phyloP scores from a whole-genome alignment of 257 asterid species.

The Pogostemon cablin region DNA sequence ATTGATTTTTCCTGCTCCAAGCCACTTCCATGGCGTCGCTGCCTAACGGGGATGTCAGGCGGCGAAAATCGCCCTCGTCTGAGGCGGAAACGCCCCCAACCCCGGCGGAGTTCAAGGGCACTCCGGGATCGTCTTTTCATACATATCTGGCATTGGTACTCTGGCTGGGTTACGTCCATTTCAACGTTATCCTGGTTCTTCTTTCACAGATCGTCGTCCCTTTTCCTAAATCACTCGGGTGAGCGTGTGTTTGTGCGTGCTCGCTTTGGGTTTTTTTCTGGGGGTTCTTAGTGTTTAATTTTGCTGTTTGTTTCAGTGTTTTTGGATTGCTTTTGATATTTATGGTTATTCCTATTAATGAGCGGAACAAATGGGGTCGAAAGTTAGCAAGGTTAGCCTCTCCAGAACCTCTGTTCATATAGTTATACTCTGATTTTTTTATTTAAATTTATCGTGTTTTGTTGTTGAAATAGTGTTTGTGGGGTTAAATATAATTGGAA shows the following conservation, averaged over 20 bases:
- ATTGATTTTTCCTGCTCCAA: no score
- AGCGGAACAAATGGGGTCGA: slow-evolving; percentile 67
- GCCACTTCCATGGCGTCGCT: background rate
- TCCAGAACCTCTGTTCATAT: background rate
- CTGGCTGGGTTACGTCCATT: slow-evolving; percentile 82
- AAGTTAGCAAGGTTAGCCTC: slow-evolving; percentile 58
- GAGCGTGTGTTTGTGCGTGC: background rate
- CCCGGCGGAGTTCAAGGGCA: slow-evolving; percentile 67
- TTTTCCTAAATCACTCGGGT: slow-evolving; percentile 59
- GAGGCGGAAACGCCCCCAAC: slow-evolving; percentile 34
- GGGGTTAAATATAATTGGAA: slow-evolving; percentile 24
- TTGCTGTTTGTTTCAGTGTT: slow-evolving; percentile 47
- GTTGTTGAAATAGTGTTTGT: slow-evolving; percentile 2
- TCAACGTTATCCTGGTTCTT: slow-evolving; percentile 46
- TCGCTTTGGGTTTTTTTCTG: background rate
- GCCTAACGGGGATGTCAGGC: slow-evolving; percentile 15
- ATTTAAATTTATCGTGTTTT: background rate
- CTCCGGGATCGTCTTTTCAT: slow-evolving; percentile 46
- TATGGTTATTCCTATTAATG: slow-evolving; percentile 73
- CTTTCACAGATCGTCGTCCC: slow-evolving; percentile 71
- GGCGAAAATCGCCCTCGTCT: slow-evolving; percentile 9
- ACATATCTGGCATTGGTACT: slow-evolving; percentile 52
- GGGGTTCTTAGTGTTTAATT: background rate
- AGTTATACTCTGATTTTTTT: background rate
- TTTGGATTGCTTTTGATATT: slow-evolving; percentile 65